Evolutionary conservation across 2,329 filamentous ascomycete species (phyloP), one percentile per base, ranked within the genome.

Genomic region (Tolypocladium inflatum): DNA sequence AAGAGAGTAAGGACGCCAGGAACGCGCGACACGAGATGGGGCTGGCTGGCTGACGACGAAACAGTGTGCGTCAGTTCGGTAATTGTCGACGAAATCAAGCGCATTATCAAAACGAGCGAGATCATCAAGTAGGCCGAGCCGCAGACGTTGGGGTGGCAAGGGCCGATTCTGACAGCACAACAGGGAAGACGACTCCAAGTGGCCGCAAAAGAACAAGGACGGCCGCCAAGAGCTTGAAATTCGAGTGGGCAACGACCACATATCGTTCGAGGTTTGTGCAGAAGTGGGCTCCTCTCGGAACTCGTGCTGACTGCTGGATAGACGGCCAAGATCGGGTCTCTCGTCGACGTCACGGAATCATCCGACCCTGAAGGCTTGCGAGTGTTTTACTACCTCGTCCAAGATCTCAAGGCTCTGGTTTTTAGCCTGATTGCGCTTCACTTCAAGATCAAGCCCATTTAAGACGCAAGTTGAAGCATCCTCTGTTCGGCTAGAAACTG

Each of bases 161-260:
- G 15, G 13, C 37, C 13, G 13, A 21, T 37, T 45, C 57, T 63
- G 15, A 54, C 33, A 35, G 39, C 50, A 23, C 13, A 38, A 37
- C 65, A 96, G 91, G 78, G 94, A 99, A 85, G 94, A 99, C 70
- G 94, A 99, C 73, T 89, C 87, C 33, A 97, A 97, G 73, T 99
- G 94, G 94, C 94, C 94, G 0, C 91, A 95, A 74, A 99, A 97
- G 83, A 99, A 99, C 78, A 97, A 97, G 77, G 94, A 99, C 67
- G 94, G 94, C 41, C 85, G 93, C 63, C 94, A 99, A 72, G 94
- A 99, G 76, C 80, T 99, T 54, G 94, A 99, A 74, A 97, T 99
- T 59, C 84, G 92, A 54, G 73, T 99, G 58, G 94, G 93, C 48
- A 94, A 89, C 67, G 94, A 99, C 63, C 93, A 97, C 73, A 97